These are phyloP conservation scores for Aspergillus ochraceus DNA, from an alignment of 2,329 filamentous ascomycete species.

Conservation along the genomic window DNA sequence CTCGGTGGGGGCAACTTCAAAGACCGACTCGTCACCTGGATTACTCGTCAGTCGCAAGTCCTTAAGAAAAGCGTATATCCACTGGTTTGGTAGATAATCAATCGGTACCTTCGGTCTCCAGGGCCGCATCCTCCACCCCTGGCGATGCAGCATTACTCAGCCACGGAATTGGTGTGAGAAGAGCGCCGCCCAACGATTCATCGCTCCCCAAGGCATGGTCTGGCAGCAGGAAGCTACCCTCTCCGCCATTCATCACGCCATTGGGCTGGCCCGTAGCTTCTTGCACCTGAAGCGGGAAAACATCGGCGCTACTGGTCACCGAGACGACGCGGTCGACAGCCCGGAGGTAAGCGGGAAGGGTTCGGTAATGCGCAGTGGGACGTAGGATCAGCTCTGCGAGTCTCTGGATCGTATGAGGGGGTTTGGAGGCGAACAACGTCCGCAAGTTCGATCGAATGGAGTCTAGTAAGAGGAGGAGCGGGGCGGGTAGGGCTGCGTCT, in stretches of 20 bases:
- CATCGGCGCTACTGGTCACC: constrained; percentile 77
- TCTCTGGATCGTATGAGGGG: constrained; percentile 90
- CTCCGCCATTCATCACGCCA: constrained; percentile 49
- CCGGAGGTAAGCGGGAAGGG: constrained; percentile 80
- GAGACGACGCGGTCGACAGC: constrained; percentile 88
- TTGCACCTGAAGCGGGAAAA: constrained; percentile 70
- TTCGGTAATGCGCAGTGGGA: constrained; percentile 77
- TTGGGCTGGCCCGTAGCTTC: constrained; percentile 47
- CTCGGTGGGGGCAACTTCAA: not conserved
- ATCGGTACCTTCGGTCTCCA: constrained; percentile 22
- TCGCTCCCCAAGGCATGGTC: constrained; percentile 68
- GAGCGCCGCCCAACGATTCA: constrained; percentile 82
- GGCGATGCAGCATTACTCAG: constrained; percentile 49
- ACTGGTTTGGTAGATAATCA: not conserved
- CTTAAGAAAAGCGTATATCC: not conserved
- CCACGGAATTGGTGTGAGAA: constrained; percentile 95
- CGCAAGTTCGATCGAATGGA: constrained; percentile 62
- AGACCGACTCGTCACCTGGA: not conserved
- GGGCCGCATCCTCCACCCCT: constrained; percentile 20
- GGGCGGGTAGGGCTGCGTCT: constrained; percentile 58
- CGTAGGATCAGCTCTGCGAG: constrained; percentile 80
- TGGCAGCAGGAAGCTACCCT: constrained; percentile 36
- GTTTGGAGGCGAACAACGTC: constrained; percentile 68
- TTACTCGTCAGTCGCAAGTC: not conserved
- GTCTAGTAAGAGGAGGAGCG: constrained; percentile 62